Base-by-base conservation (phyloP, 164 flowering plant genomes). In the Amborella trichopoda region DNA sequence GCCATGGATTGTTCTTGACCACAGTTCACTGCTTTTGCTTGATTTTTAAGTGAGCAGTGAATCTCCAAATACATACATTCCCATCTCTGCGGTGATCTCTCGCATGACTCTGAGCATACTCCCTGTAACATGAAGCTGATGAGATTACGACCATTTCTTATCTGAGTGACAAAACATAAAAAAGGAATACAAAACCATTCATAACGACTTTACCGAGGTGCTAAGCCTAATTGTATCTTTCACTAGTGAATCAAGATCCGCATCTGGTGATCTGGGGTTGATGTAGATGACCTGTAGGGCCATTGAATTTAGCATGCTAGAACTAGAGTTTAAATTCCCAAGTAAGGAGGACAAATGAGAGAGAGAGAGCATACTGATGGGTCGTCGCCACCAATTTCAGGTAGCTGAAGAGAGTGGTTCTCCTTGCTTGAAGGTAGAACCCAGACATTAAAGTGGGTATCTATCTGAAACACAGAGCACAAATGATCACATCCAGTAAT, bases 181-280 rank as follows among this genome's bases (percentile, higher is more conserved):
- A n/a, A n/a, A n/a, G n/a, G n/a, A n/a, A n/a, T n/a, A n/a, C n/a
- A n/a, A n/a, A n/a, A n/a, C n/a, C n/a, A n/a, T n/a, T n/a, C n/a
- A n/a, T n/a, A n/a, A n/a, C n/a, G 71, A 93, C 53, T 82, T 71
- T 3, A 68, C 73, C 19, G 89, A 70, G 43, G 68, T 53, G 8
- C 70, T 63, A 12, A 89, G 84, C 46, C 95, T 64, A 52, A 89
- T 62, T 0, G 95, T 74, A 44, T 89, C 97, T 48, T 71, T 85
- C 39, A 89, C 42, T 13, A 89, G 60, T 6, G 95, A 56, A 61
- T 80, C 97, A 11, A 89, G 75, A 53, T 77, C 73, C 49, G 80
- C 97, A 69, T 85, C 87, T n/a, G n/a, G n/a, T 40, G 51, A 40
- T 48, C 95, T 95, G 0, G 95, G 97, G 48, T 68, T 89, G 37